Conservation (phyloP, 257 asterid species). For the Cynanchum wilfordii region DNA sequence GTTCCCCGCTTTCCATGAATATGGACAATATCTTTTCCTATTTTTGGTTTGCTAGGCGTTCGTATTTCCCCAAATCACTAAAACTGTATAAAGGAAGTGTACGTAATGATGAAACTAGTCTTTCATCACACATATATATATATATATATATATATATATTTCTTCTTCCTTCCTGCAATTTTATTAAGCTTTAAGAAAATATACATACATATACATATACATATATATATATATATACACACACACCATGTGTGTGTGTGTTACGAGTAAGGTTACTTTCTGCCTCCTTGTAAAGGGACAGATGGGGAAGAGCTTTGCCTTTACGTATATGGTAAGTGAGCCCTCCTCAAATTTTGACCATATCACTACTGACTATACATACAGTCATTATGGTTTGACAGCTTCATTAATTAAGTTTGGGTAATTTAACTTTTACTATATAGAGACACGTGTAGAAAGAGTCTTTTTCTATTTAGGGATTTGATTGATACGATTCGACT, state of each 20-base stretch:
- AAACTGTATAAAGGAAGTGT: slow-evolving; percentile 8
- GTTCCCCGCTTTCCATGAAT: too few species aligned
- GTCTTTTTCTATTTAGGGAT: too few species aligned
- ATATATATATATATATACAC: too few species aligned
- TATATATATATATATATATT: too few species aligned
- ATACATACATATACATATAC: too few species aligned
- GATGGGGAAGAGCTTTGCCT: slow-evolving; percentile 28
- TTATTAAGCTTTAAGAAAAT: slow-evolving; percentile 1
- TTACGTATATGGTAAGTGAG: slow-evolving; percentile 66
- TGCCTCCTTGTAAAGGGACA: slow-evolving; percentile 63
- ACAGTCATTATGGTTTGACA: slow-evolving; percentile 22
- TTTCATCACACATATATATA: too few species aligned
- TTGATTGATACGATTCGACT: too few species aligned
- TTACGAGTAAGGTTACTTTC: slow-evolving; percentile 62
- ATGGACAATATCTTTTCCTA: background rate
- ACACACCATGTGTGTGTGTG: slow-evolving; percentile 2
- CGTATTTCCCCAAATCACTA: background rate
- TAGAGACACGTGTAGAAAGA: too few species aligned
- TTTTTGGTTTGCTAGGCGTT: background rate
- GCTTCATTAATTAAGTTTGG: slow-evolving; percentile 10
- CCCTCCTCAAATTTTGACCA: slow-evolving; percentile 13
- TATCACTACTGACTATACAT: background rate
- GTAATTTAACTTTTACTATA: too few species aligned
- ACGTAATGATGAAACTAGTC: slow-evolving; percentile 13
- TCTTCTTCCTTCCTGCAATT: background rate